Percentiles rank a stretch among this genome's conserved stretches.
phyloP scores from a whole-genome alignment of 495 filamentous ascomycete genomes.

The Neurospora cerealis region DNA sequence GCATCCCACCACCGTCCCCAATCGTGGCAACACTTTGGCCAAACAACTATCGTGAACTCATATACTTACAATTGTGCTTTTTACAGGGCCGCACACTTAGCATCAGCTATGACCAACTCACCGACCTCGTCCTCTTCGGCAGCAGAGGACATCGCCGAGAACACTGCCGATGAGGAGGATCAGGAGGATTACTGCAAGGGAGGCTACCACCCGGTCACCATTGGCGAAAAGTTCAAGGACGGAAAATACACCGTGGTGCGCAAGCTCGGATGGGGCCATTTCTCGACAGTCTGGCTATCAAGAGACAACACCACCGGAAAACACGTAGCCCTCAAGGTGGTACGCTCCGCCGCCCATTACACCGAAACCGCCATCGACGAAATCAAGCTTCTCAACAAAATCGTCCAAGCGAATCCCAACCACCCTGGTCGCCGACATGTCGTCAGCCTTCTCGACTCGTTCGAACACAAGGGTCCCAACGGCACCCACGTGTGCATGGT shows the following conservation, averaged over 20 bases:
- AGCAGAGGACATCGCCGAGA: conserved; percentile 73
- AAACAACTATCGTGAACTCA: not conserved
- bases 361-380: conserved; percentile 98
- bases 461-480: conserved; percentile 95
- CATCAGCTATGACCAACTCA: conserved; percentile 50
- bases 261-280: conserved; percentile 98
- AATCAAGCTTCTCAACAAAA: conserved; percentile 94
- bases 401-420: conserved; percentile 85
- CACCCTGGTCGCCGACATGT: conserved; percentile 92
- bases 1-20: not conserved
- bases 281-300: conserved; percentile 97
- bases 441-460: conserved; percentile 90
- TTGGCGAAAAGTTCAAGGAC: conserved; percentile 96
- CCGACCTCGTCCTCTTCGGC: conserved; percentile 65
- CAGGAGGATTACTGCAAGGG: conserved; percentile 99
- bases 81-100: conserved; percentile 22
- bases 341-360: conserved; percentile 94
- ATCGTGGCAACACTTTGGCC: not conserved
- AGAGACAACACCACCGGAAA: conserved; percentile 82
- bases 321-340: conserved; percentile 96
- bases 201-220: conserved; percentile 87
- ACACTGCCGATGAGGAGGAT: conserved; percentile 96
- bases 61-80: conserved; percentile 11
- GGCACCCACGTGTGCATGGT: conserved; percentile 98
- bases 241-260: conserved; percentile 93